These are phyloP conservation scores for Tylopilus sp. DNA, from an alignment of 768 basidiomycete species.

Conservation along the genomic window DNA sequence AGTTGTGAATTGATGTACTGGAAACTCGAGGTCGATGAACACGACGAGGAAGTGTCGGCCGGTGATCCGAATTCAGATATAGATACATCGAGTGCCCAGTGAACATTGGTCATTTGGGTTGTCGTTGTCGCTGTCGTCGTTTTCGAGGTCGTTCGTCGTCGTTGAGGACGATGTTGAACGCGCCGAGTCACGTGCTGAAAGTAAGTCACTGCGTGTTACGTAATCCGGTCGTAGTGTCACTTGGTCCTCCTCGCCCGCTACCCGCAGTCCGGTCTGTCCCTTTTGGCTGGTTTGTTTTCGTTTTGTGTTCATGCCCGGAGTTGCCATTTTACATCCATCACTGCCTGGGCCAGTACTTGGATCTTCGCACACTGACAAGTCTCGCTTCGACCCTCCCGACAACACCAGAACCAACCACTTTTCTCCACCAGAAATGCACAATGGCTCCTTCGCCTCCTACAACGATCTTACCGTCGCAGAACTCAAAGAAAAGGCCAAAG, in stretches of 20 bases:
- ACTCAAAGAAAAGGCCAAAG: constrained; percentile 46
- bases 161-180: constrained; percentile 23
- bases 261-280: constrained; percentile 15
- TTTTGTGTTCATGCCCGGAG: constrained; percentile 38
- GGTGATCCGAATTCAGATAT: constrained; percentile 42
- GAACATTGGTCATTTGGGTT: constrained; percentile 32
- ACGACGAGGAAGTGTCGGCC: constrained; percentile 42
- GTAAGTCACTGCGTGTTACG: constrained; percentile 25
- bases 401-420: constrained; percentile 15
- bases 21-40: constrained; percentile 54
- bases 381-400: constrained; percentile 11
- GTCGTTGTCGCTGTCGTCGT: constrained; percentile 15
- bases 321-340: constrained; percentile 40
- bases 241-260: constrained; percentile 8
- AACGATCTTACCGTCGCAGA: constrained; percentile 40
- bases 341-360: constrained; percentile 28
- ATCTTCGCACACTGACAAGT: constrained; percentile 27
- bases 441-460: constrained; percentile 29
- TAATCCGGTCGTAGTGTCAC: constrained; percentile 13
- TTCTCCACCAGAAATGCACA: constrained; percentile 35
- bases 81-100: constrained; percentile 51
- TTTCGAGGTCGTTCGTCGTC: constrained; percentile 3
- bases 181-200: constrained; percentile 26
- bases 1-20: constrained; percentile 83
- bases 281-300: background rate